Evolutionary conservation across 1,284 basidiomycete genomes (phyloP).

Genomic region (Singerocomus inundabilis): DNA sequence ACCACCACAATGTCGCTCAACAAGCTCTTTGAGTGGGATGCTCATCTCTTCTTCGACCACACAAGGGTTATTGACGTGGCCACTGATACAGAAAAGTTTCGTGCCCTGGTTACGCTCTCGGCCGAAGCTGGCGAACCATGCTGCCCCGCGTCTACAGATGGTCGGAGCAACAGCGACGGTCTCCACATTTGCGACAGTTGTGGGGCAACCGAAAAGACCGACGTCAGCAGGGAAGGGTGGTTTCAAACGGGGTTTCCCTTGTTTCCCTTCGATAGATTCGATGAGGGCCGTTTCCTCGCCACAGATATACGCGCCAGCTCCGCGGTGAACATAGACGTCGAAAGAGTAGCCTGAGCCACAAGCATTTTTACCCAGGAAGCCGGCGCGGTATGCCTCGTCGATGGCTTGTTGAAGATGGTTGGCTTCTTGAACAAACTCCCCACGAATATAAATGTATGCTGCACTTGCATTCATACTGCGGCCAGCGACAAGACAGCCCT

Average conservation of each 20-base stretch:
- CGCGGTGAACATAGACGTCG: slow-evolving; percentile 96
- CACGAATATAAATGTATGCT: slow-evolving; percentile 99
- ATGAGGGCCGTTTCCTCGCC: slow-evolving; percentile 99
- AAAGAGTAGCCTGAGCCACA: slow-evolving; percentile 93
- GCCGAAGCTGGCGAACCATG: slow-evolving; percentile 96
- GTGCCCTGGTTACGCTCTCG: slow-evolving; percentile 93
- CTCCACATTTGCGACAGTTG: slow-evolving; percentile 98
- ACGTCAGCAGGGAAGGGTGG: slow-evolving; percentile 99
- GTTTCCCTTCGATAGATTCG: slow-evolving; percentile 96
- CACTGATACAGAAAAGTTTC: slow-evolving; percentile 94
- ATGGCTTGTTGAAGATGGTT: slow-evolving; percentile 93
- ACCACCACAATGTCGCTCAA: slow-evolving; percentile 97
- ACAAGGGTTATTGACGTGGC: slow-evolving; percentile 96
- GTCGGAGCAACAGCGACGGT: slow-evolving; percentile 97
- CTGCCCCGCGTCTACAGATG: slow-evolving; percentile 86
- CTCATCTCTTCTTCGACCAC: slow-evolving; percentile 99
- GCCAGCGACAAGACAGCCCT: slow-evolving; percentile 97
- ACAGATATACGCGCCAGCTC: slow-evolving; percentile 97
- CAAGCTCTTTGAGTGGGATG: slow-evolving; percentile 89
- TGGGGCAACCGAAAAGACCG: slow-evolving; percentile 94
- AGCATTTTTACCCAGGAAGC: slow-evolving; percentile 90
- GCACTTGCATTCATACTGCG: slow-evolving; percentile 97
- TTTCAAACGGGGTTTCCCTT: slow-evolving; percentile 97
- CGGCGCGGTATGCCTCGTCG: slow-evolving; percentile 90
- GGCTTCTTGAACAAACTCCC: slow-evolving; percentile 97